Evolutionary conservation across 73 alveolate species (phyloP), one percentile per base, ranked within the genome.

Genomic region (Symbiodinium natans): DNA sequence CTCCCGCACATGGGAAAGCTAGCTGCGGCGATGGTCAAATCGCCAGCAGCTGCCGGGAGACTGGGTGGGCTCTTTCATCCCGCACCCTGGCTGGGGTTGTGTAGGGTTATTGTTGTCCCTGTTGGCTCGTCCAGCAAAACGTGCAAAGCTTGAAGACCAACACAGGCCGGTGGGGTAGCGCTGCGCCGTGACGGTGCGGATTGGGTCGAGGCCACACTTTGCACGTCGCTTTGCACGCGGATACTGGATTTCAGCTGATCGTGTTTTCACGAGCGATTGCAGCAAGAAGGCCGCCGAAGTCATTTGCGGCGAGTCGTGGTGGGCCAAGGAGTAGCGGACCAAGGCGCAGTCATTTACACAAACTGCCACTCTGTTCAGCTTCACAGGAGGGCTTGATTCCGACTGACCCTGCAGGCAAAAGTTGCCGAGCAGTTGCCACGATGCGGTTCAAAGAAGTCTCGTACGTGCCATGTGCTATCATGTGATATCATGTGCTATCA

Each of bases 1-100:
- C 83, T 89, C 75, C 96, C 96, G 3, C 87, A 68, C 87, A 40
- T 89, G 88, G 96, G 96, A 56, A 75, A 89, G n/a, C 42, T 89
- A 8, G 96, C 96, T 10, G 96, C 96, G 11, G 75, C 96, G 87
- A 6, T 89, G 46, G 63, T 89, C 73, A 42, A 71, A 29, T 29
- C 48, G 41, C 96, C 96, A 6, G 96, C 96, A 40, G 96, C 96
- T 11, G 96, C 96, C 8, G 88, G 86, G 34, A 63, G 88, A 15
- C 39, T 89, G 86, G 88, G 88, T 7, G 96, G 96, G 19, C 74
- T 89, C 63, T 86, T 86, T 10, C 94, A 86, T 36, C 94, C 94
- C 5, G 94, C 4, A 63, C 39, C 94, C 23, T 34, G 94, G 71
- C 42, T 10, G 19, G 77, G 46, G 31, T 21, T 52, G 15, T n/a